Percentiles rank a stretch among this genome's conserved stretches.
Evolutionary conservation across 192 early-diverging fungal genomes (phyloP).

Genomic region (Coemansia sp.): DNA sequence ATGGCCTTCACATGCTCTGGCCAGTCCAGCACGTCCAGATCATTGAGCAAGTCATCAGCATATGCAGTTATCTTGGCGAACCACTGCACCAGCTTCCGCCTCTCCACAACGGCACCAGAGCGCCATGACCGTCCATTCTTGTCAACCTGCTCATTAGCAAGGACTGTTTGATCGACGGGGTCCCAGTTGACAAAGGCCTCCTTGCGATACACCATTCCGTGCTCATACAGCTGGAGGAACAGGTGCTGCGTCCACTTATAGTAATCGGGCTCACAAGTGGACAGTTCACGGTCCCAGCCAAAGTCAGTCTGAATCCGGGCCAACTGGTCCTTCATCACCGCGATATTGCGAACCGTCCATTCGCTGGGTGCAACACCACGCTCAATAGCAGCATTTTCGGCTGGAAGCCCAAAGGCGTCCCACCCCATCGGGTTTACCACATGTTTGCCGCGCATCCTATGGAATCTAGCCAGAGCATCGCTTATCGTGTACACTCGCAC

Average conservation of each 20-base stretch:
- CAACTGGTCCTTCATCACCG: constrained; percentile 79
- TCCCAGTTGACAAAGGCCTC: constrained; percentile 96
- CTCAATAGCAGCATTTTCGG: constrained; percentile 95
- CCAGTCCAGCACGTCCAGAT: constrained; percentile 80
- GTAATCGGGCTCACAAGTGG: constrained; percentile 84
- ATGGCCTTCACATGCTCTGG: constrained; percentile 85
- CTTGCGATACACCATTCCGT: constrained; percentile 84
- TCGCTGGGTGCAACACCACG: constrained; percentile 69
- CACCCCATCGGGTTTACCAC: constrained; percentile 95
- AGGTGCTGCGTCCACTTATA: constrained; percentile 95
- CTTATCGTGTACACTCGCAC: constrained; percentile 94
- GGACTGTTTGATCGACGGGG: constrained; percentile 90
- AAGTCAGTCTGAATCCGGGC: constrained; percentile 73
- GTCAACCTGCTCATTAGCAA: constrained; percentile 97
- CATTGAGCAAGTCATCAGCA: constrained; percentile 77
- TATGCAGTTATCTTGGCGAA: constrained; percentile 86
- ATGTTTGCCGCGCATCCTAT: constrained; percentile 69
- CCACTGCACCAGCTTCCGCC: constrained; percentile 84
- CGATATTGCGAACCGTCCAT: constrained; percentile 88
- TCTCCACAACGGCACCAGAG: constrained; percentile 90
- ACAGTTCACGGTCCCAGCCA: constrained; percentile 90
- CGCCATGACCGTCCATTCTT: constrained; percentile 83
- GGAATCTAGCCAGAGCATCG: constrained; percentile 79
- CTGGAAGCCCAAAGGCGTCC: constrained; percentile 98
- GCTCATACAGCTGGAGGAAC: constrained; percentile 75